phyloP scores from a whole-genome alignment of 768 basidiomycete species.

The Tulasnella sp. region DNA sequence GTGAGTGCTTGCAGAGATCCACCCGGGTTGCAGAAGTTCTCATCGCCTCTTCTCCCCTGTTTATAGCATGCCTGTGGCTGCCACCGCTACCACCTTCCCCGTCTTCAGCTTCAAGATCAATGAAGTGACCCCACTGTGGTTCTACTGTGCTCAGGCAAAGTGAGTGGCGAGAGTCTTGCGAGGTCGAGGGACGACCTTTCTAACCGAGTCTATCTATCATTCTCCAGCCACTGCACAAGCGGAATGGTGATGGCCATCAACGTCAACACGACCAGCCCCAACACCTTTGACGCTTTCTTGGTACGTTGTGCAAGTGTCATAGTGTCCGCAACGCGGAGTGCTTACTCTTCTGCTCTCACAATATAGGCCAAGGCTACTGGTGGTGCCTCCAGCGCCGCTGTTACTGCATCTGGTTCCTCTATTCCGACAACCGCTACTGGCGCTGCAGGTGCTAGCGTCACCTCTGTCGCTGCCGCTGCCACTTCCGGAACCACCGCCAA shows the following conservation, averaged over 20 bases:
- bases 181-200: not conserved
- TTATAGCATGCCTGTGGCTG: conserved; percentile 17
- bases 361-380: not conserved
- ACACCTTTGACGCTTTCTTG: conserved; percentile 19
- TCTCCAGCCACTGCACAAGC: conserved; percentile 12
- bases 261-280: conserved; percentile 13
- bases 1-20: not conserved
- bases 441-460: not conserved
- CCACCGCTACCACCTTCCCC: conserved; percentile 18
- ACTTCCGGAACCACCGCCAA: not conserved
- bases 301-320: not conserved
- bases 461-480: not conserved
- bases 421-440: not conserved
- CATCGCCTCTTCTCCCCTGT: not conserved
- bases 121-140: conserved; percentile 18
- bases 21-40: not conserved
- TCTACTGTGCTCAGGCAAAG: conserved; percentile 20
- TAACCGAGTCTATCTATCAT: not conserved
- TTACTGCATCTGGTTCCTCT: not conserved
- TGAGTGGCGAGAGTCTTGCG: not conserved
- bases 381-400: not conserved
- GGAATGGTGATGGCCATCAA: conserved; percentile 22
- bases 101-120: conserved; percentile 16
- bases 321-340: not conserved
- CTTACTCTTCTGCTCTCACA: not conserved